phyloP scores from a whole-genome alignment of 495 filamentous ascomycete genomes.

The Schizothecium vesticola region DNA sequence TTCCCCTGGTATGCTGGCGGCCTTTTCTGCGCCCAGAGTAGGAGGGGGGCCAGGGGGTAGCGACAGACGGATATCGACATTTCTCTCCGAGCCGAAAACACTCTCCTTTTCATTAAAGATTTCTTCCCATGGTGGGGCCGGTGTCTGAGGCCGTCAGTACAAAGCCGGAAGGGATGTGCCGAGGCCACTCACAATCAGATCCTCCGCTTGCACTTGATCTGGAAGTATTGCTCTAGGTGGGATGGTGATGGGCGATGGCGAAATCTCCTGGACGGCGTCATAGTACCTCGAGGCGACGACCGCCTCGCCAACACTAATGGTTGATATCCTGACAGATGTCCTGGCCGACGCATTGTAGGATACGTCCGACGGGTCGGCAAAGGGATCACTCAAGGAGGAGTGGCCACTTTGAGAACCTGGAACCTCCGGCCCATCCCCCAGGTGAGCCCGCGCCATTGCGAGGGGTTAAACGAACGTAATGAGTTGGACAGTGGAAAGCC shows the following conservation, averaged over 20 bases:
- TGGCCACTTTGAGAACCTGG: background rate
- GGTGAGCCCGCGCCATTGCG: background rate
- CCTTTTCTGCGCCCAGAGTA: slow-evolving; percentile 14
- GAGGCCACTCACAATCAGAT: slow-evolving; percentile 4
- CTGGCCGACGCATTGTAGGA: background rate
- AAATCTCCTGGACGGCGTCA: background rate
- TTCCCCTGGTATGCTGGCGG: background rate
- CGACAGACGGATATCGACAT: slow-evolving; percentile 8
- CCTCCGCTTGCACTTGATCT: background rate
- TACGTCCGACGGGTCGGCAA: background rate
- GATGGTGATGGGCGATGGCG: background rate
- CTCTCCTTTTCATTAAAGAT: slow-evolving; percentile 19
- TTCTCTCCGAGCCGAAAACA: slow-evolving; percentile 4
- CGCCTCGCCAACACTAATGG: background rate
- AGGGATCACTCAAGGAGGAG: background rate
- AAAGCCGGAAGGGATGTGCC: background rate
- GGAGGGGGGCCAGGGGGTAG: background rate
- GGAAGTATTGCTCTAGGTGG: background rate
- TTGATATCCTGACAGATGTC: background rate
- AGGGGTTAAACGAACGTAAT: background rate
- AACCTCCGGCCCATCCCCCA: background rate
- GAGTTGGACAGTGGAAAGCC: background rate
- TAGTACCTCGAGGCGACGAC: background rate
- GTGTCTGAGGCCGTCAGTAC: slow-evolving; percentile 4
- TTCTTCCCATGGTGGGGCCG: slow-evolving; percentile 11